Evolutionary conservation across 2,329 filamentous ascomycete genomes (phyloP), one percentile per base, ranked within the genome.

Genomic region (Colletotrichum spinosum): DNA sequence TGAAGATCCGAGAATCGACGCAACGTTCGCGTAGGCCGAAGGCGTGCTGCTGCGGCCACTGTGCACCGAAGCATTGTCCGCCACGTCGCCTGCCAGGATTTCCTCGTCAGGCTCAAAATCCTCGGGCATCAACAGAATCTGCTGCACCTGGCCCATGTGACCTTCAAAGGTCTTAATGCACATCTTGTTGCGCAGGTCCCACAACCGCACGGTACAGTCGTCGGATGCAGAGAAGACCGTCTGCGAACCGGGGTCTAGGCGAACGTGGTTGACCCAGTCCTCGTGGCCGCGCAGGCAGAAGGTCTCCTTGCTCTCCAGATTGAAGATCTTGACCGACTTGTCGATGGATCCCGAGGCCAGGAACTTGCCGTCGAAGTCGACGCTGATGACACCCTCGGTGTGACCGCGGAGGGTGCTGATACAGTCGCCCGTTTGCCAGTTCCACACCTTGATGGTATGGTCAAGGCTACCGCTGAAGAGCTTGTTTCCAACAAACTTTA

Each of bases 181-280:
- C 58, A 87, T 83, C 72, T 90, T 90, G 1, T 91, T 92, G 74
- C 97, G 93, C 41, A 99, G 83, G 72, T 98, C 95, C 95, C 95
- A 97, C 2, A 99, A 84, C 71, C 94, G 93, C 70, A 97, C 88
- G 0, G 92, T 96, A 74, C 93, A 91, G 76, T 99, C 96, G 74
- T 99, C 96, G 0, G 94, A 97, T 1, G 94, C 94, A 0, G 95
- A 97, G 73, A 98, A 91, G 4, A 98, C 85, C 0, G 94, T 97
- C 12, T 93, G 90, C 9, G 93, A 97, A 2, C 86, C 80, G 0
- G 90, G 86, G 76, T 99, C 94, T 42, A 99, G 88, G 70, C 91
- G 91, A 38, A 98, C 95, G n/a, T 92, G 90, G 78, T 99, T 99
- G 72, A 99, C 94, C 92, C 95, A 98, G 76, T 98, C 94, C 0